Evolutionary conservation across 78 protist genomes (phyloP).

Genomic region (slime mould (Dictyostelium discoideum)): DNA sequence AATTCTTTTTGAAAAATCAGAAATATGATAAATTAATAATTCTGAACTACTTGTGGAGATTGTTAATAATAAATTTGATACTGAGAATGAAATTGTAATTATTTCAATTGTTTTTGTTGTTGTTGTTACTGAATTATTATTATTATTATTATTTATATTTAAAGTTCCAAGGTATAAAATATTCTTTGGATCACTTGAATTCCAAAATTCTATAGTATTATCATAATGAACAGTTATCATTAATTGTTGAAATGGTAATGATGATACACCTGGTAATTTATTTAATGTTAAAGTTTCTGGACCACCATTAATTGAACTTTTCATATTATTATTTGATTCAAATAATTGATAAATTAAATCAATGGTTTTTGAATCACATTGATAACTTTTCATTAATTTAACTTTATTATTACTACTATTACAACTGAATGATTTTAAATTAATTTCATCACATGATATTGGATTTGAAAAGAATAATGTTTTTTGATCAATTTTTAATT

Average conservation of each 20-base stretch:
- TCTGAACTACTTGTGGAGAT: background rate
- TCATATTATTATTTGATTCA: background rate
- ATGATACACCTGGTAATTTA: background rate
- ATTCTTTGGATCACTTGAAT: constrained; percentile 22
- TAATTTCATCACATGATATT: background rate
- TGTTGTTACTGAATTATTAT: background rate
- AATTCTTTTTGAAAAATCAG: constrained; percentile 26
- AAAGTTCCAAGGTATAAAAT: background rate
- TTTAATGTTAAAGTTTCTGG: background rate
- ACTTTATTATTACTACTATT: background rate
- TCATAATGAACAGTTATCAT: background rate
- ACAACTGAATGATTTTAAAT: background rate
- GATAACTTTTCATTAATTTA: background rate
- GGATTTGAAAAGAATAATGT: background rate
- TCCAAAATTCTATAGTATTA: constrained; percentile 24
- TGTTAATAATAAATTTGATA: background rate
- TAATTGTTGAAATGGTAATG: background rate
- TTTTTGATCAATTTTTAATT: background rate
- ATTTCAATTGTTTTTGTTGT: background rate
- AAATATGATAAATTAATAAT: background rate
- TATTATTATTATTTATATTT: background rate
- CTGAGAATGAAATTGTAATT: constrained; percentile 17
- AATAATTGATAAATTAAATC: background rate
- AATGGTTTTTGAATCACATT: background rate
- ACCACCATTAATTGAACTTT: background rate